Conservation (phyloP, 805 yeast genomes). For the Nakazawaea ishiwadae region DNA sequence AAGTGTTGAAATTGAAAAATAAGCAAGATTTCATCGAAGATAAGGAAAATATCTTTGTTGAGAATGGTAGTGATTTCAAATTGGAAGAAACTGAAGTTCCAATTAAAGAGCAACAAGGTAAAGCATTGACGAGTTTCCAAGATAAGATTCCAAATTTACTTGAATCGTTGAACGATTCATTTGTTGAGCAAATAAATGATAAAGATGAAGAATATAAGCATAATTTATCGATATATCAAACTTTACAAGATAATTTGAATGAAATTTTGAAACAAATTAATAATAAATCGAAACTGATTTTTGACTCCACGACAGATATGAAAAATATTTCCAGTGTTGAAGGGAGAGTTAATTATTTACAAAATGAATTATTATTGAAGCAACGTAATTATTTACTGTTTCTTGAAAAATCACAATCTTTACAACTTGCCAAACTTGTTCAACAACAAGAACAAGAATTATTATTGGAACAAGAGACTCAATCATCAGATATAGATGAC, state of each 20-base stretch:
- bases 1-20: neutral
- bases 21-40: constrained; percentile 36
- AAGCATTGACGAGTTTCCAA: constrained; percentile 13
- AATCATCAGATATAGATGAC: neutral
- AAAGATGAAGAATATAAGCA: constrained; percentile 51
- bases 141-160: constrained; percentile 19
- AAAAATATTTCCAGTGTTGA: neutral
- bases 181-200: constrained; percentile 25
- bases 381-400: constrained; percentile 12
- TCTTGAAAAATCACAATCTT: constrained; percentile 59
- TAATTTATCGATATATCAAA: constrained; percentile 36
- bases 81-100: constrained; percentile 9
- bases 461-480: too few relatives aligned
- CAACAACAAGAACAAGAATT: constrained; percentile 43
- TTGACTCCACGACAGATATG: neutral
- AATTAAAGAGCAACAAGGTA: neutral
- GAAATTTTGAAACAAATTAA: constrained; percentile 11
- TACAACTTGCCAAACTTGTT: constrained; percentile 52
- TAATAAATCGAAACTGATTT: constrained; percentile 1
- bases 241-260: constrained; percentile 35
- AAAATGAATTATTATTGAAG: constrained; percentile 3
- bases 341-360: constrained; percentile 6
- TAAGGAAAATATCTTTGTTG: constrained; percentile 44
- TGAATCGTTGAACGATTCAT: constrained; percentile 18
- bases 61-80: constrained; percentile 13